Evolutionary conservation across 1,284 basidiomycete species (phyloP), one percentile per base, ranked within the genome.

Genomic region (Leucoagaricus sp.): DNA sequence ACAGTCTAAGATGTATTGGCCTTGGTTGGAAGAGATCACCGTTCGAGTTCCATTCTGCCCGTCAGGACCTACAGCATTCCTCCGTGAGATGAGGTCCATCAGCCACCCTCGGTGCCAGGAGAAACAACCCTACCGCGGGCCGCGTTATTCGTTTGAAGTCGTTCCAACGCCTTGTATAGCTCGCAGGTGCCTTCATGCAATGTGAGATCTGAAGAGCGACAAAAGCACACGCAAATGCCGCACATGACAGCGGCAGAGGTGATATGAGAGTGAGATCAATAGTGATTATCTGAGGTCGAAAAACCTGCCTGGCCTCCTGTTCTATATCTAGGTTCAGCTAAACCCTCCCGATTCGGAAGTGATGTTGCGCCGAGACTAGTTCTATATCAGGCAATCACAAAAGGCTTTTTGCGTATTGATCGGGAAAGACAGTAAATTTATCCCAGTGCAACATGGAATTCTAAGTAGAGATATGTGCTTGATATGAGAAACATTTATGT

Each of bases 21-120:
- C 12, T 25, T 49, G 42, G 5, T 41, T 13, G 17, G 33, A 45
- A 31, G 45, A 12, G 34, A 60, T 65, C 34, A 50, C 23, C 48
- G 67, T 58, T 44, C 59, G 64, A 57, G 62, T 61, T 17, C 63
- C 67, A 34, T 72, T 69, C 64, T 83, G 83, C 10, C 78, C 79
- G 68, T 89, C 87, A 13, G 87, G 87, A 21, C 87, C 87, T 89
- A 57, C 4, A 23, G 36, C 47, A 44, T 49, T 50, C 38, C 47
- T 56, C 41, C 48, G 19, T 21, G 40, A 34, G 9, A 38, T 47
- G 29, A 44, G 28, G n/a, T n/a, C 28, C 49, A 33, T 25, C 21
- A 33, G 41, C 19, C 21, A 21, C 10, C 42, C 15, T 38, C 45
- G 26, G 12, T 21, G 54, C 26, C 7, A 42, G 31, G 28, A 50